Base-by-base conservation (phyloP, 345 rosid species). In the Moricandia moricandioides region DNA sequence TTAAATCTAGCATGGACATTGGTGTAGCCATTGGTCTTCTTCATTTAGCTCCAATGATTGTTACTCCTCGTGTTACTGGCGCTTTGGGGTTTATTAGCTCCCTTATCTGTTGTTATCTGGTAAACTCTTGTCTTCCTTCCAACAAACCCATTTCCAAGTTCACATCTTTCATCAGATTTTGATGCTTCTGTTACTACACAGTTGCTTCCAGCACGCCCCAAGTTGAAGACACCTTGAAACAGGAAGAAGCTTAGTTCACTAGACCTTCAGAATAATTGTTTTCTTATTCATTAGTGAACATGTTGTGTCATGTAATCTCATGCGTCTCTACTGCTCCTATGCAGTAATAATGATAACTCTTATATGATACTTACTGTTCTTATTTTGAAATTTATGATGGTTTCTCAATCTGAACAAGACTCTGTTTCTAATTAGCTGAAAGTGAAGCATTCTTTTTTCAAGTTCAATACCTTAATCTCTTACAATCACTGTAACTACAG, bases 81-180 rank as follows among this genome's bases (percentile, higher is more conserved):
- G 96, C 87, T 40, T 70, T 89, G 16, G 98, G 98, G 81, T 86
- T 92, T 72, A 82, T 71, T 80, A 81, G 83, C 66, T 96, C 99
- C 18, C 88, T 96, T 52, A 92, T 96, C 76, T 87, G 97, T 59
- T 96, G 99, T 79, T 96, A 92, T 80, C 98, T 92, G 98, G 99
- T 92, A 84, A 47, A 43, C 21, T 34, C 33, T 39, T 27, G 27
- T 37, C 16, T 65, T 62, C 52, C 70, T 63, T 70, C 12, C 60
- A 39, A 3, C 14, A 56, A 40, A 63, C 31, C 21, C 31, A 40
- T 11, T 17, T 49, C 56, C 55, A 47, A 5, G 18, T 35, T 67
- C 58, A 60, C 14, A 54, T 60, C 55, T 54, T 67, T 57, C 56
- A 9, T 39, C 6, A 5, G 1, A 29, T 13, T 7, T 43, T 2